Base-by-base conservation (phyloP, 2,329 filamentous ascomycete genomes). In the Aureobasidium melanogenum region DNA sequence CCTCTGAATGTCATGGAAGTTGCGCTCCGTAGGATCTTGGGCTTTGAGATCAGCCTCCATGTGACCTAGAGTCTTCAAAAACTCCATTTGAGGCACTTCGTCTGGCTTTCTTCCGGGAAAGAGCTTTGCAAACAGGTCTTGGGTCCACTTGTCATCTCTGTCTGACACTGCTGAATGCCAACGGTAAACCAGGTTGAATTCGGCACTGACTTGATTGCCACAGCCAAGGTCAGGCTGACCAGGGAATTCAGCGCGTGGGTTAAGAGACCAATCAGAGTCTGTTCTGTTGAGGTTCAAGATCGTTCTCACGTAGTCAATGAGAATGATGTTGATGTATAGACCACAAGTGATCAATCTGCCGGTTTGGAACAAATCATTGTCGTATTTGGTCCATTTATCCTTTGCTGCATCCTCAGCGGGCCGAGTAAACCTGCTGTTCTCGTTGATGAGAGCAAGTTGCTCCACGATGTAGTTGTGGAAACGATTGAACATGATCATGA, bases 401-500 rank as follows among this genome's bases (percentile, higher is more conserved):
- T 73, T 36, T 0, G 63, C 67, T 0, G 69, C 67, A 22, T 76
- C 70, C 28, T 79, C 77, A 44, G 87, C 83, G 1, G 90, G 89
- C 63, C 84, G 86, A 0, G 80, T 83, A 74, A 96, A 97, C 24
- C 89, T 83, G 17, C 85, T 86, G 47, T 84, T 84, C 68, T 97
- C 92, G 68, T 97, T 96, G 73, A 97, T 93, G n/a, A 81, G 76
- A 0, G 88, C 88, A 19, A 97, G 77, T 63, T 93, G 88, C 59
- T 85, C 82, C 1, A 89, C 91, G 0, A 91, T 84, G 65, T 94
- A 82, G 74, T 97, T 97, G 75, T 97, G 93, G 75, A 95, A 95
- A 24, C 78, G 75, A 62, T 81, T 82, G 77, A 88, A 89, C 74
- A 88, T 82, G 65, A 89, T 83, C 39, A 90, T 71, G 65, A 89